Base-by-base conservation (phyloP, 805 yeast genomes). In the Wickerhamiella siamensis region DNA sequence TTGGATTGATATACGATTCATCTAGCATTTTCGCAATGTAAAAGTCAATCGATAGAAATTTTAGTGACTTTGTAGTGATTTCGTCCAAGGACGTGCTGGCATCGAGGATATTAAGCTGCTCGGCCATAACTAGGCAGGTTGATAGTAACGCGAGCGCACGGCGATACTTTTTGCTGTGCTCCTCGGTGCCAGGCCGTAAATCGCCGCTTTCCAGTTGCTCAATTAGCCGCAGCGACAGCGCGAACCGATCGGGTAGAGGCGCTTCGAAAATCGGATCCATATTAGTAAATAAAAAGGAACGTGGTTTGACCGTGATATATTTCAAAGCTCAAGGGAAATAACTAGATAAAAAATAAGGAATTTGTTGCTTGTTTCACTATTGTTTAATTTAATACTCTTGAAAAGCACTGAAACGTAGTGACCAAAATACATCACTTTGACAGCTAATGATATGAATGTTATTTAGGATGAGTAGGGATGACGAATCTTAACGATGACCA, bases 81-180 rank as follows among this genome's bases (percentile, higher is more conserved):
- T 86, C 96, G 0, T 75, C 81, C 2, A 81, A 44, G 0, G 67
- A 53, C 55, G 86, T 95, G 56, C 83, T 83, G 10, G 62, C 60
- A 51, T 88, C 79, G 61, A 82, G 84, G 19, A 84, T 56, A 2
- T 75, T 66, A 15, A 76, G 58, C n/a, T 62, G 60, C 10, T 65
- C 61, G 1, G 78, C 64, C 10, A 39, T 35, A 14, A 14, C 32
- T 27, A 42, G 22, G 33, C 43, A 38, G 18, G 24, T 32, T n/a
- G 41, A 38, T 4, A 47, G 32, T 20, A 10, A 4, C 10, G 18
- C 22, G 6, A 50, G 31, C 14, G 41, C 10, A 16, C 42, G 33
- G 9, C 39, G 29, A 21, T 50, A 51, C 24, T 47, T 31, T 14
- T 2, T 15, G 12, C 21, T 12, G 41, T 32, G 47, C 22, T 40